Conservation (phyloP, 2,329 filamentous ascomycete genomes). For the Ophiostoma australiae region DNA sequence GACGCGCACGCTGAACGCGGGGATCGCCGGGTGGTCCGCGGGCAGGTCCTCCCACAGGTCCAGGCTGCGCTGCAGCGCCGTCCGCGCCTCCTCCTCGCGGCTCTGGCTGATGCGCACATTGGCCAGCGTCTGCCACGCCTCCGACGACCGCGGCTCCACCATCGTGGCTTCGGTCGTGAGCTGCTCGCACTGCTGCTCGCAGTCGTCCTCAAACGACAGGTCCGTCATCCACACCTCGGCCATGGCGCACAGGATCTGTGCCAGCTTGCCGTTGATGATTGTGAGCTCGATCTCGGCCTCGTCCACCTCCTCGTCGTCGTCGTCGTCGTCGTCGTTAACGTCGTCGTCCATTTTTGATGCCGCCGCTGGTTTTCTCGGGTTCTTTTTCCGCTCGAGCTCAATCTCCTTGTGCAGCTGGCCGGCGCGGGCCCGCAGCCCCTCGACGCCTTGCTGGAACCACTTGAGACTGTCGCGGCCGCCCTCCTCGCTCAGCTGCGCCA, state of each 20-base stretch:
- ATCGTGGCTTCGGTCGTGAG: constrained; percentile 87
- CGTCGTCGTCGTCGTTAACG: constrained; percentile 3
- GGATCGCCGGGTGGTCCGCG: constrained; percentile 65
- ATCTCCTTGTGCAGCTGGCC: constrained; percentile 15
- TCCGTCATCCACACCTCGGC: constrained; percentile 99
- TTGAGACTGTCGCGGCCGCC: constrained; percentile 60
- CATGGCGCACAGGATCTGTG: constrained; percentile 87
- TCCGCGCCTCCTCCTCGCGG: constrained; percentile 70
- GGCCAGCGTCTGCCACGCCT: constrained; percentile 92
- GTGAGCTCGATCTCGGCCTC: constrained; percentile 31
- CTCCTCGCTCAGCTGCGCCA: constrained; percentile 79
- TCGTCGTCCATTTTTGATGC: not conserved
- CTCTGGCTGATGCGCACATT: constrained; percentile 89
- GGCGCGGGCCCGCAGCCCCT: constrained; percentile 54
- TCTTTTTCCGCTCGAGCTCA: not conserved
- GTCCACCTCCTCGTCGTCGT: constrained; percentile 22
- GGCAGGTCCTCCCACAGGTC: constrained; percentile 77
- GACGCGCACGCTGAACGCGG: constrained; percentile 81
- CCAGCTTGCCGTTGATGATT: constrained; percentile 73
- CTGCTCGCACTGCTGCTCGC: constrained; percentile 79
- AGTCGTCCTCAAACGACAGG: constrained; percentile 85
- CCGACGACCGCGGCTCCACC: constrained; percentile 72
- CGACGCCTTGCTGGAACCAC: constrained; percentile 68
- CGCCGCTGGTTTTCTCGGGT: not conserved
- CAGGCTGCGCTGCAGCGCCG: constrained; percentile 73